Evolutionary conservation across 2,329 filamentous ascomycete genomes (phyloP), one percentile per base, ranked within the genome.

Genomic region (Trichoderma atrobrunneum): DNA sequence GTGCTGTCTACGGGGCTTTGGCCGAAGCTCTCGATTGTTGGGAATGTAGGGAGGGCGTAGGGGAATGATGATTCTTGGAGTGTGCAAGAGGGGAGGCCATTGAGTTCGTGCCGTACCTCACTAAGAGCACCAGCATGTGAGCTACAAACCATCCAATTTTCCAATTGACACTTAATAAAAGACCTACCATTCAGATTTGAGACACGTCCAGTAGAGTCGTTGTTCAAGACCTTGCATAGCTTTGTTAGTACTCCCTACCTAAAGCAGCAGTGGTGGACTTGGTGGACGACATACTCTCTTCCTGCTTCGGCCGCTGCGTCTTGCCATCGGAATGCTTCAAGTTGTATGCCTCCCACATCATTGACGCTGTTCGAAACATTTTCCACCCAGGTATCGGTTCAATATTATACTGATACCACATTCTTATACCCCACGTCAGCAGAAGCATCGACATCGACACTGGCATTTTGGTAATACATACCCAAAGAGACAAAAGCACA

Each of bases 361-460:
- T 66, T 5, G 63, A 66, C 1, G 63, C 63, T 3, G 63, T 66
- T 18, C 63, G 48, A 16, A 66, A 66, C 63, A 66, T 66, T 14
- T 66, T 66, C 63, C 63, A 66, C 12, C 63, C 63, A 21, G 63
- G 63, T 12, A 66, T 66, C 2, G 63, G 63, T 3, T 66, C 63
- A 36, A 66, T 66, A 5, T 66, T 66, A 11, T 66, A 66, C 48
- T 66, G 63, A 57, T 66, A 66, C 63, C 63, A 66, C 63, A 66
- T 66, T 24, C 63, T 66, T 16, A 30, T 28, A 6, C 4, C 7
- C 0, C 21, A 12, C 12, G 32, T 61, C 30, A 61, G 59, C 43
- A 51, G 10, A 51, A 12, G 43, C n/a, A 59, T 12, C 18, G 5
- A 4, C 18, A 18, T 32, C 0, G 8, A 32, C 18, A n/a, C 3